Evolutionary conservation across 805 yeast genomes (phyloP), one percentile per base, ranked within the genome.

Genomic region (Kluyveromyces lactis): DNA sequence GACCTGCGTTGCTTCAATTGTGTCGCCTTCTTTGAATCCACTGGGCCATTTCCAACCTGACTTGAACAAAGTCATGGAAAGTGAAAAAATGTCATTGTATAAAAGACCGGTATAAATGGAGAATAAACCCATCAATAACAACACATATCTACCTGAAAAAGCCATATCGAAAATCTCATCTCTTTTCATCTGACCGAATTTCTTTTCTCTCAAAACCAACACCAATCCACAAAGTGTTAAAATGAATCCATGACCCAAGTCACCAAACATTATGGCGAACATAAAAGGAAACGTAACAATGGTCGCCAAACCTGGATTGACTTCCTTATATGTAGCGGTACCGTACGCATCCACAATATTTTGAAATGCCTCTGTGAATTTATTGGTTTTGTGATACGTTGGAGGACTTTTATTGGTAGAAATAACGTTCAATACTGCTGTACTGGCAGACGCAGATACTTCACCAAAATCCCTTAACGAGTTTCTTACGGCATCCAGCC

Each of bases 181-280:
- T 54, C 89, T 73, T 53, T 81, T 75, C 70, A 79, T 72, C 36
- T 69, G 69, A 18, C 73, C 80, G 39, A 92, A 73, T 46, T 73
- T 70, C 45, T 70, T 72, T 62, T 92, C 98, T 57, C 82, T 80
- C 36, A 78, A 47, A 9, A 92, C 87, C 46, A 92, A 67, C 23
- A 66, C 62, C 38, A 77, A 63, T 1, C 94, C 95, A 13, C 86
- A 85, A 41, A 82, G 61, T 40, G 81, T 73, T 61, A 92, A 68
- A 35, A 92, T 75, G 43, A 87, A 73, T 4, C 98, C 98, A 67
- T 92, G 98, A 12, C 98, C 98, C 43, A 89, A 60, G 68, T 92
- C 98, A 69, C 98, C 98, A 69, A 92, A 92, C 98, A 92, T 92
- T 53, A 92, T 82, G 21, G 98, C 97, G 67, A 92, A 92, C 95